Base-by-base conservation (phyloP, 257 asterid species). In the Solanum pinnatisectum region DNA sequence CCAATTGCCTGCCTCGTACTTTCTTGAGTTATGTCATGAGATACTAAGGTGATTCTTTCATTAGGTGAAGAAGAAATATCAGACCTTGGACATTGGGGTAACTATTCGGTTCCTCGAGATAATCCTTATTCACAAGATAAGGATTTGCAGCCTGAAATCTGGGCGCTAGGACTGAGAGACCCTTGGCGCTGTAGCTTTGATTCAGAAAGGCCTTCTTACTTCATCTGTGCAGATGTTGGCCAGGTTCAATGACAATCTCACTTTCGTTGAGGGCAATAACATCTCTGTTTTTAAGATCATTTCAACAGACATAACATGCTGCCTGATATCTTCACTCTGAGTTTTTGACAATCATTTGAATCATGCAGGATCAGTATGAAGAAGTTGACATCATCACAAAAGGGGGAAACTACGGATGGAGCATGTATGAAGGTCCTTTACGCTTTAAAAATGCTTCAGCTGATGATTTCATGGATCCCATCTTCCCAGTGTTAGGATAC, bases 101-200 rank as follows among this genome's bases (percentile, higher is more conserved):
- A 95, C 87, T 96, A 96, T 56, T 92, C 98, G 4, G 82, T 93
- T 74, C 98, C 99, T 8, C 86, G 49, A 83, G 98, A 96, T 90
- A 96, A 96, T 89, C 99, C 98, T 72, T 94, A 88, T 56, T 33
- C 90, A 4, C 94, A 93, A 60, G 96, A 95, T 44, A 91, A 87
- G 83, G 95, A 93, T 32, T 88, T 93, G 98, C 91, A 87, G 84
- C 95, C 91, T 1, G 98, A 94, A 90, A 90, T 96, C 79, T 96
- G 98, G 98, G 99, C 98, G 15, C 88, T 92, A 18, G 99, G 99
- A 35, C 71, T 96, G 15, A 94, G 98, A 91, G 92, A 92, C 72
- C 99, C 99, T 10, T 96, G 98, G 99, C 96, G 98, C 23, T 96
- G 99, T 77, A 95, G 98, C 92, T 96, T 96, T 30, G 99, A 96